These are phyloP conservation scores for Pseudogymnoascus sp. DNA, from an alignment of 2,329 filamentous ascomycete species.

Conservation along the genomic window DNA sequence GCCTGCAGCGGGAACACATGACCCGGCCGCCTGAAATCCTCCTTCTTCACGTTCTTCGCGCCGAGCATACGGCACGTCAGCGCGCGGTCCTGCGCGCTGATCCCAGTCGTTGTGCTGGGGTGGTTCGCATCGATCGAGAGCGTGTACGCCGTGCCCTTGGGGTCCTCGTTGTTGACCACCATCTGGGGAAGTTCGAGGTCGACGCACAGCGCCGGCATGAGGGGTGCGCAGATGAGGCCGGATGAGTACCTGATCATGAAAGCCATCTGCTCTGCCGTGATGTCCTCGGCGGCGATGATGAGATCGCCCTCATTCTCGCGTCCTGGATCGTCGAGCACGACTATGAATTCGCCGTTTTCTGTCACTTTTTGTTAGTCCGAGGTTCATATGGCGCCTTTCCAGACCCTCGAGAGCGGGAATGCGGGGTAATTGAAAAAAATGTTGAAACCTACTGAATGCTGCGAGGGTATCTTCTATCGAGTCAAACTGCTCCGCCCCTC, in stretches of 20 bases:
- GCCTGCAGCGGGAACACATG: conserved; percentile 84
- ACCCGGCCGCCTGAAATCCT: conserved; percentile 70
- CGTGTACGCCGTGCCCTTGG: conserved; percentile 87
- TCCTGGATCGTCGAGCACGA: conserved; percentile 84
- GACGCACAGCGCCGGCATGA: conserved; percentile 59
- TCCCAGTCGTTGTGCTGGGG: conserved; percentile 73
- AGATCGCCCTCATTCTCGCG: conserved; percentile 98
- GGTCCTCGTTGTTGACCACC: conserved; percentile 67
- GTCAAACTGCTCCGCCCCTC: conserved; percentile 42
- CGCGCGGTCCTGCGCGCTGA: conserved; percentile 79
- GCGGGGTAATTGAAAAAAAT: conserved; percentile 6
- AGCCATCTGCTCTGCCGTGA: conserved; percentile 86
- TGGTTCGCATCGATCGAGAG: conserved; percentile 75
- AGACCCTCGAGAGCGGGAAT: conserved; percentile 13
- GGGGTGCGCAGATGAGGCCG: conserved; percentile 83
- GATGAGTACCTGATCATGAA: conserved; percentile 91
- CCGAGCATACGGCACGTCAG: conserved; percentile 74
- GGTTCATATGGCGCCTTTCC: conserved; percentile 10
- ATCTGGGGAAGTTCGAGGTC: conserved; percentile 78
- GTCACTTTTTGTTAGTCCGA: not conserved
- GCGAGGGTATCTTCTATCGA: conserved; percentile 55
- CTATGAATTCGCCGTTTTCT: conserved; percentile 83
- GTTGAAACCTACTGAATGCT: conserved; percentile 48
- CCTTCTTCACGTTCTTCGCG: conserved; percentile 42
- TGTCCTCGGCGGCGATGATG: conserved; percentile 79